Evolutionary conservation across 352 stramenopile species (phyloP).

Genomic region (Paralagenidium karlingii): DNA sequence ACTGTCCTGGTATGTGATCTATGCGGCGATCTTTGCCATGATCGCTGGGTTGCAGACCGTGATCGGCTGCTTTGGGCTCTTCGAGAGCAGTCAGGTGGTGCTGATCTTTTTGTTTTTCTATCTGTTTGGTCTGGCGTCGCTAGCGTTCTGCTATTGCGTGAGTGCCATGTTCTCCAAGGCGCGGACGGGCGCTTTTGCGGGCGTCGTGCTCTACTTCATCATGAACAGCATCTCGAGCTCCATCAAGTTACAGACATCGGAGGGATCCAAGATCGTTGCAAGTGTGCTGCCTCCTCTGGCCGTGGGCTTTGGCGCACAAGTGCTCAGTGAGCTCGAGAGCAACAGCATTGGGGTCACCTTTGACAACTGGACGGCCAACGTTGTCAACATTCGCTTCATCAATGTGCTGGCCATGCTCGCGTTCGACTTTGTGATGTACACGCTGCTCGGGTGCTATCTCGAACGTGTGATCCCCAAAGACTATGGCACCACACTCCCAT

Average conservation of each 20-base stretch:
- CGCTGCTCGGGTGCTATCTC: slow-evolving; percentile 86
- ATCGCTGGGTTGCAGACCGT: slow-evolving; percentile 49
- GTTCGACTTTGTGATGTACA: slow-evolving; percentile 82
- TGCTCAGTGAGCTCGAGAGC: slow-evolving; percentile 37
- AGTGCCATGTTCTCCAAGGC: slow-evolving; percentile 76
- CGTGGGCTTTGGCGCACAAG: slow-evolving; percentile 46
- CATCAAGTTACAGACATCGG: slow-evolving; percentile 17
- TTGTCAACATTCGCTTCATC: slow-evolving; percentile 55
- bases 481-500: slow-evolving; percentile 80
- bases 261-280: slow-evolving; percentile 25
- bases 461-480: slow-evolving; percentile 88
- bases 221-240: slow-evolving; percentile 68
- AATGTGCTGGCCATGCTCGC: slow-evolving; percentile 62
- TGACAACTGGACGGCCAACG: slow-evolving; percentile 18
- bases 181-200: slow-evolving; percentile 56
- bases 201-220: slow-evolving; percentile 79
- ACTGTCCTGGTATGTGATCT: slow-evolving; percentile 74
- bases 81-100: slow-evolving; percentile 25
- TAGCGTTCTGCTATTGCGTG: slow-evolving; percentile 53
- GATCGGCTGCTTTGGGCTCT: slow-evolving; percentile 28
- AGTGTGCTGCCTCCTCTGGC: slow-evolving; percentile 54
- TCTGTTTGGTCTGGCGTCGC: slow-evolving; percentile 40
- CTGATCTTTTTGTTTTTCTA: slow-evolving; percentile 65
- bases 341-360: slow-evolving; percentile 26
- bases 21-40: slow-evolving; percentile 59